Conservation (phyloP, 2,329 filamentous ascomycete genomes). For the Diaporthe australafricana region DNA sequence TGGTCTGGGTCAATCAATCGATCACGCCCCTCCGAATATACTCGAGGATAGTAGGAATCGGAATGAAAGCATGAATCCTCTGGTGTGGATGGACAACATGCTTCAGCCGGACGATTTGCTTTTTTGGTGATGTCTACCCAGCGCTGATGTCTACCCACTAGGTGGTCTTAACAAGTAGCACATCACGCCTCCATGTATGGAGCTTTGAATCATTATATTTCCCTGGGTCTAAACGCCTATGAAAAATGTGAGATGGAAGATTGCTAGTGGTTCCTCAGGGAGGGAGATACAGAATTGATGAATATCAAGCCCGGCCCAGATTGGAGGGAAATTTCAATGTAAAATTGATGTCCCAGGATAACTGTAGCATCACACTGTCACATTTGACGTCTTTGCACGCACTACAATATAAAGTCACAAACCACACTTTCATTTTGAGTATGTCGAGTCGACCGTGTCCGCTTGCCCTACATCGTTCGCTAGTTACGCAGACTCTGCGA, state of each 20-base stretch:
- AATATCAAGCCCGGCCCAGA: not conserved
- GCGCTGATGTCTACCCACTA: no score
- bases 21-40: not conserved
- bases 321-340: not conserved
- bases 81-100: not conserved
- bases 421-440: conserved; percentile 38
- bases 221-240: no score
- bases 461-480: conserved; percentile 5
- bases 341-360: not conserved
- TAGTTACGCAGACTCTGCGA: conserved; percentile 9
- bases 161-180: no score
- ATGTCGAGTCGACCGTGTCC: not conserved
- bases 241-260: no score
- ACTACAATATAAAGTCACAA: not conserved
- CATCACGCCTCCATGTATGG: no score
- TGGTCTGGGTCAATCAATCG: not conserved
- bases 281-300: not conserved
- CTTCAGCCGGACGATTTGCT: not conserved
- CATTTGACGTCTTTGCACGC: not conserved
- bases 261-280: no score
- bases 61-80: not conserved
- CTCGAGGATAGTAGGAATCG: not conserved
- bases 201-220: no score
- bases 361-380: not conserved
- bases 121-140: not conserved